Conservation (phyloP, 140 eudicot genomes). For the Anethum foeniculum region DNA sequence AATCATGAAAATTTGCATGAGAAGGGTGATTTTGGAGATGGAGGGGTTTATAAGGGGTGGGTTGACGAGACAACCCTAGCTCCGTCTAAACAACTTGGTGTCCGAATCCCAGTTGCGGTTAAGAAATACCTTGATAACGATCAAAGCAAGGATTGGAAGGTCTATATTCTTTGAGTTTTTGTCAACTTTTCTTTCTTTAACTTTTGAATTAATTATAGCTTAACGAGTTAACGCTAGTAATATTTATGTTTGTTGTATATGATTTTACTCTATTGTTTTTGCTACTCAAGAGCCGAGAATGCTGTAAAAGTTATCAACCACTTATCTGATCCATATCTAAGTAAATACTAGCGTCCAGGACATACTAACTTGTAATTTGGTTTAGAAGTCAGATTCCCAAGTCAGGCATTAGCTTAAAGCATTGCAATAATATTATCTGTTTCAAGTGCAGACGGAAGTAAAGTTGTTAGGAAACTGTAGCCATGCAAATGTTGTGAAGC, state of each 20-base stretch:
- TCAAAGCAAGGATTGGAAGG: slow-evolving; percentile 82
- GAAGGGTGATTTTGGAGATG: slow-evolving; percentile 52
- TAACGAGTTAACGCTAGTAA: too few relatives aligned
- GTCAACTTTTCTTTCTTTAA: background rate
- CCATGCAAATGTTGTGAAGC: slow-evolving; percentile 69
- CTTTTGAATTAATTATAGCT: too few relatives aligned
- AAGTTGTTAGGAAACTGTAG: slow-evolving; percentile 60
- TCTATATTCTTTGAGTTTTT: slow-evolving; percentile 8
- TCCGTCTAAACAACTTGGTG: slow-evolving; percentile 38
- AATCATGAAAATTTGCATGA: slow-evolving; percentile 54
- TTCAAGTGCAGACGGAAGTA: slow-evolving; percentile 54
- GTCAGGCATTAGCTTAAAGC: too few relatives aligned
- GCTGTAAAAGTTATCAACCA: too few relatives aligned
- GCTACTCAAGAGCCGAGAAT: too few relatives aligned
- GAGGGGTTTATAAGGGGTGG: slow-evolving; percentile 65
- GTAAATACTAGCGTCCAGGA: too few relatives aligned
- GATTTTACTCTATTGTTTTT: too few relatives aligned
- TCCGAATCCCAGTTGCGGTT: slow-evolving; percentile 65
- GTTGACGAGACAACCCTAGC: slow-evolving; percentile 51
- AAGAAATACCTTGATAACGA: slow-evolving; percentile 55
- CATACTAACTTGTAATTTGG: background rate
- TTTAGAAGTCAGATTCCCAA: too few relatives aligned
- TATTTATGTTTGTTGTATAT: too few relatives aligned
- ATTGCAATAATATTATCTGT: too few relatives aligned
- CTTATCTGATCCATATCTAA: too few relatives aligned